These are phyloP conservation scores for Zygoascus bituminiphila DNA, from an alignment of 805 yeast genomes.

Conservation along the genomic window DNA sequence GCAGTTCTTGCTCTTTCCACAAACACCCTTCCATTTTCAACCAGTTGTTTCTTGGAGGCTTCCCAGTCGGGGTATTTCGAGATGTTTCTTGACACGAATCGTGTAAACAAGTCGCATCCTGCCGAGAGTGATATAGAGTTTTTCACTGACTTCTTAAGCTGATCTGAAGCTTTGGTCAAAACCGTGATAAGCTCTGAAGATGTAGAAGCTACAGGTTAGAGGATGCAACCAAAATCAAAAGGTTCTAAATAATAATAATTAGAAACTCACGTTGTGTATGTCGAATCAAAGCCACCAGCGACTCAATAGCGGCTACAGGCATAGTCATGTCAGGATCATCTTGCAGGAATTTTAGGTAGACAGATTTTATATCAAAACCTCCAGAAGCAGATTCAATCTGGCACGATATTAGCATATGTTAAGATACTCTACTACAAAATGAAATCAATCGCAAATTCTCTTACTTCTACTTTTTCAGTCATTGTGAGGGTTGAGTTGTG, in stretches of 20 bases:
- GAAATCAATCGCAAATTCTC: too few species aligned
- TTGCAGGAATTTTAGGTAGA: conserved; percentile 69
- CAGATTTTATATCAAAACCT: conserved; percentile 67
- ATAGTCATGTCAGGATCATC: conserved; percentile 96
- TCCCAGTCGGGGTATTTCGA: conserved; percentile 88
- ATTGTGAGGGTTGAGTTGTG: too few species aligned
- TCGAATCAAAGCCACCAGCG: conserved; percentile 73
- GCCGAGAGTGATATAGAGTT: conserved; percentile 92
- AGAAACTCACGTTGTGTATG: conserved; percentile 52
- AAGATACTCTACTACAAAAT: too few species aligned
- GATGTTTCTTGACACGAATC: conserved; percentile 88
- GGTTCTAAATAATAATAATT: neutral
- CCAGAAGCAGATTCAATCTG: neutral
- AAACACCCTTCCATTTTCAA: conserved; percentile 87
- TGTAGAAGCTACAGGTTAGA: conserved; percentile 49
- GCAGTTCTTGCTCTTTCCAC: conserved; percentile 87
- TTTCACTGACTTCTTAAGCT: conserved; percentile 68
- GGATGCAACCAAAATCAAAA: too few species aligned
- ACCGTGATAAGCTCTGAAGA: conserved; percentile 85
- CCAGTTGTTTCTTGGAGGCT: conserved; percentile 76
- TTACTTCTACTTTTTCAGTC: too few species aligned
- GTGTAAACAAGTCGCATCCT: conserved; percentile 92
- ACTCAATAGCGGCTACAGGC: conserved; percentile 98
- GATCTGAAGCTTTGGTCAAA: conserved; percentile 66
- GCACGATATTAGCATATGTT: neutral